Percentiles rank a stretch among this genome's conserved stretches.
Conservation (phyloP, 2,329 filamentous ascomycete species). For the Xylaria sp. region DNA sequence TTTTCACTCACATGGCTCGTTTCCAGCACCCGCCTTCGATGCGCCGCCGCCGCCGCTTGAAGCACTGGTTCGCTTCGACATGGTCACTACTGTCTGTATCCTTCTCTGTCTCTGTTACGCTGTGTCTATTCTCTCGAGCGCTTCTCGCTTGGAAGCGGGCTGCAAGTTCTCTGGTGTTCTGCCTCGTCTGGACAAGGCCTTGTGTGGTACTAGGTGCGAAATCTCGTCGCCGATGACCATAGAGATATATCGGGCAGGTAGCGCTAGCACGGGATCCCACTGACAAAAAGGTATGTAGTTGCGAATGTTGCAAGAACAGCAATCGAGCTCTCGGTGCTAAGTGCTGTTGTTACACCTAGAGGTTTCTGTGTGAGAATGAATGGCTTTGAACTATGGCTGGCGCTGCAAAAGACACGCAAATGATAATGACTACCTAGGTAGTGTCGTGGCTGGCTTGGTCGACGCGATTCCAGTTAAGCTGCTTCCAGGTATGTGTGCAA, state of each 20-base stretch:
- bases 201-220: neutral
- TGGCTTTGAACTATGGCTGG: no score
- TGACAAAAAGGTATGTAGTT: neutral
- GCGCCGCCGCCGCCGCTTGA: conserved; percentile 62
- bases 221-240: conserved; percentile 4
- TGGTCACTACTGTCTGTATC: conserved; percentile 49
- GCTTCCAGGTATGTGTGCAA: neutral
- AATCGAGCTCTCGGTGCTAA: no score
- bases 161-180: neutral
- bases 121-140: conserved; percentile 1
- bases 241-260: neutral
- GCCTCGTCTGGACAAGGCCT: neutral
- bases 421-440: neutral
- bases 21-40: conserved; percentile 55
- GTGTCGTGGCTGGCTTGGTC: neutral
- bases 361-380: no score
- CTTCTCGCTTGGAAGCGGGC: neutral
- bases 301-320: no score
- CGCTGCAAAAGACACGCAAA: no score
- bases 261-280: neutral
- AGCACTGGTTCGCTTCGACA: conserved; percentile 72
- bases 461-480: neutral
- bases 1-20: conserved; percentile 56
- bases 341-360: no score
- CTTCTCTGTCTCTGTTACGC: neutral